A percentile compares a stretch with the other conserved stretches of the same genome.
Evolutionary conservation across 164 flowering plant genomes (phyloP).

Genomic region (Umbilicus rupestris): DNA sequence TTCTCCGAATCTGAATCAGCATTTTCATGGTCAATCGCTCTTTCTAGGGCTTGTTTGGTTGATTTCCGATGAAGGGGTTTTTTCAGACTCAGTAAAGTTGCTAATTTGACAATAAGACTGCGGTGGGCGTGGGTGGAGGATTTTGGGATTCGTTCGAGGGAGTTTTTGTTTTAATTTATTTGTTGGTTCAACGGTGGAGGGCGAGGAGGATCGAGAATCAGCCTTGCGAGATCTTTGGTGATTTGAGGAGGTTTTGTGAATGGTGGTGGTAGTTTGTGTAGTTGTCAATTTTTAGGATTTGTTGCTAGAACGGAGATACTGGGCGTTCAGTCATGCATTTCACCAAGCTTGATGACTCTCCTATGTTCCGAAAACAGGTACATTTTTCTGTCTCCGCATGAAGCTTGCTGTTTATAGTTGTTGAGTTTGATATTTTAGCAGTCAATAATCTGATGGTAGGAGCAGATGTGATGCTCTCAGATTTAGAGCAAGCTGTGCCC

Average conservation of each 20-base stretch:
- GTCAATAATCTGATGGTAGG: not conserved
- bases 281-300: not conserved
- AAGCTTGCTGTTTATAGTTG: not conserved
- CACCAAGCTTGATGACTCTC: conserved; percentile 95
- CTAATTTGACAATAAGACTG: not conserved
- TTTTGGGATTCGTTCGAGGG: not conserved
- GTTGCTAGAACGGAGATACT: conserved; percentile 9
- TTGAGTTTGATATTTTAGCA: not conserved
- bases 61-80: not conserved
- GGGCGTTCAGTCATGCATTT: conserved; percentile 56
- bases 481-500: not conserved
- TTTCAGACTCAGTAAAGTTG: not conserved
- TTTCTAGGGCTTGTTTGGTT: not conserved
- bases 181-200: not conserved
- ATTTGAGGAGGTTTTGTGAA: not conserved
- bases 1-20: conserved; percentile 6
- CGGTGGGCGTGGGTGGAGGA: not conserved
- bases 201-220: not conserved
- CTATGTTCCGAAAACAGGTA: conserved; percentile 98
- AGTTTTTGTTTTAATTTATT: not conserved
- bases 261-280: not conserved
- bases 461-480: not conserved
- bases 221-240: not conserved
- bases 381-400: conserved; percentile 9
- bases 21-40: not conserved